Evolutionary conservation across 495 filamentous ascomycete genomes (phyloP), one percentile per base, ranked within the genome.

Genomic region (Trichoderma parareesei): DNA sequence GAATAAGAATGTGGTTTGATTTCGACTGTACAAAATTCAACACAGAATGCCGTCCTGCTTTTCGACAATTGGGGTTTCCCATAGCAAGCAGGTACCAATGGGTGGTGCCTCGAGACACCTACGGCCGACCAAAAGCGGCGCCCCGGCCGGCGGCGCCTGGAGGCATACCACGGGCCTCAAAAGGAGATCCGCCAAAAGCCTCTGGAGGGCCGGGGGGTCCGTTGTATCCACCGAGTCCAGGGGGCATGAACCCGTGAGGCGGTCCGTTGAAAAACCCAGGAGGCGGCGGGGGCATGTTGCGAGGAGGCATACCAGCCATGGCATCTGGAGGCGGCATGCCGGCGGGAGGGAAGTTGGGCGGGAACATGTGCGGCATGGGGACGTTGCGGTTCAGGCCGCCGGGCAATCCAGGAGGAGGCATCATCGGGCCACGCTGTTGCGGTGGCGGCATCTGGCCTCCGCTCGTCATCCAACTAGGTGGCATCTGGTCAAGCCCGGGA

Each of bases 401-500:
- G 27, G 74, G 71, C 33, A 84, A 70, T 4, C 81, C 81, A 2
- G 82, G 82, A 18, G 82, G 82, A 4, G 82, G 82, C 62, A 81
- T 79, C 77, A 82, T 81, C 57, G 76, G 64, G 13, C 53, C 55
- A 7, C 57, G 53, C 53, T 60, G 64, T n/a, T 43, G 35, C 38
- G 61, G 27, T 33, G 65, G 20, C 57, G 66, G 63, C 55, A 68
- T 13, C 57, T 60, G 65, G 27, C 64, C 75, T 33, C 68, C 73
- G 61, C 69, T 72, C 66, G 76, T 75, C 67, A 77, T 74, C 74
- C 78, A 80, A 16, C 38, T 66, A 10, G 69, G 75, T 65, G 75
- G 77, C 71, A 81, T 79, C 64, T 80, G 79, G 60, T 85, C 79
- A 33, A 81, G 69, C 11, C 79, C 82, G 0, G 77, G 75, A 9